These are phyloP conservation scores for Pseudonectria buxi DNA, from an alignment of 2,329 filamentous ascomycete genomes.

Conservation along the genomic window DNA sequence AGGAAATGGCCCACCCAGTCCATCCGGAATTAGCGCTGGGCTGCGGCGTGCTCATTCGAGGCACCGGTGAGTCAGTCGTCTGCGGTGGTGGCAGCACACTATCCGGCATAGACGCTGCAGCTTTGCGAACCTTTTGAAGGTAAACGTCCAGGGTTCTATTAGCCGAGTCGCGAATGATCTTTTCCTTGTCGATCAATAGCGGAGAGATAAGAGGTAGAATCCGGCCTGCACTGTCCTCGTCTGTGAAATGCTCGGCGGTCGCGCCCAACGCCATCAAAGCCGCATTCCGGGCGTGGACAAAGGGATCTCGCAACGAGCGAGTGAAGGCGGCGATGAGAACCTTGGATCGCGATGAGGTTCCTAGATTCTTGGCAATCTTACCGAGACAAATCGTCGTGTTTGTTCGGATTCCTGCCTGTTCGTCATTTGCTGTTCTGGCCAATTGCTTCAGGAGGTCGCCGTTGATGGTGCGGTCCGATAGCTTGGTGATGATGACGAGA, in stretches of 20 bases:
- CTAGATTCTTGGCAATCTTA: slow-evolving; percentile 88
- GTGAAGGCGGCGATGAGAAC: slow-evolving; percentile 90
- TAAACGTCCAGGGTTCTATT: slow-evolving; percentile 85
- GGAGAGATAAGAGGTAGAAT: slow-evolving; percentile 81
- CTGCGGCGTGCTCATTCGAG: slow-evolving; percentile 75
- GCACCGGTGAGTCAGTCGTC: slow-evolving; percentile 45
- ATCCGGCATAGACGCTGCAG: slow-evolving; percentile 71
- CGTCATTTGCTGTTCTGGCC: slow-evolving; percentile 94
- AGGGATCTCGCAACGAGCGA: slow-evolving; percentile 83
- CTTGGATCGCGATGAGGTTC: slow-evolving; percentile 71
- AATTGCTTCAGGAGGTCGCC: slow-evolving; percentile 85
- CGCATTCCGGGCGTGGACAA: slow-evolving; percentile 88
- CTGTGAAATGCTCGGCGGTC: slow-evolving; percentile 77
- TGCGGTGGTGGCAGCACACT: slow-evolving; percentile 63
- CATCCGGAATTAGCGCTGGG: slow-evolving; percentile 53
- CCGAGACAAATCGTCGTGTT: slow-evolving; percentile 97
- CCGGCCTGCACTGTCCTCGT: slow-evolving; percentile 81
- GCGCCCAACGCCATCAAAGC: slow-evolving; percentile 78
- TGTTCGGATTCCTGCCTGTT: slow-evolving; percentile 92
- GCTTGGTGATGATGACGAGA: slow-evolving; percentile 75
- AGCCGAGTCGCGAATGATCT: slow-evolving; percentile 85
- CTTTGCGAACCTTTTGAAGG: slow-evolving; percentile 74
- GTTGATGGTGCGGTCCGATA: slow-evolving; percentile 89
- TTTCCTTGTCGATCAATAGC: slow-evolving; percentile 87
- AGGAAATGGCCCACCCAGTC: slow-evolving; percentile 97